A percentile compares a stretch with the other conserved stretches of the same genome.
phyloP scores from a whole-genome alignment of 2,329 filamentous ascomycete genomes.

The Macrophomina phaseolina region DNA sequence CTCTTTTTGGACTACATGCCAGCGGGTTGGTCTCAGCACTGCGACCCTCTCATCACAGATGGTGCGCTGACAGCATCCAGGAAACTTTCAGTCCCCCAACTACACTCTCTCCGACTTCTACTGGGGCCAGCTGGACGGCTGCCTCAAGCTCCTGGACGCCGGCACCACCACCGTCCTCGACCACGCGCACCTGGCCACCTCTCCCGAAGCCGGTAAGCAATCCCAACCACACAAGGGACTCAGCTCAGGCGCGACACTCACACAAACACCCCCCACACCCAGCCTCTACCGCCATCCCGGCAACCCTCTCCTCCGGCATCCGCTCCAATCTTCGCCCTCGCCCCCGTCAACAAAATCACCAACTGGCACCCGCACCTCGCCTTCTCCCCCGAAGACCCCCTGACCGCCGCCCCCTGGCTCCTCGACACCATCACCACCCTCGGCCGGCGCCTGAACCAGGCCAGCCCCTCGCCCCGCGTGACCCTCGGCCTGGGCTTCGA shows the following conservation, averaged over 20 bases:
- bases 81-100: conserved; percentile 45
- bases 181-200: conserved; percentile 51
- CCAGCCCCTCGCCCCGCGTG: conserved; percentile 38
- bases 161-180: conserved; percentile 62
- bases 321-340: conserved; percentile 49
- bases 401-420: conserved; percentile 52
- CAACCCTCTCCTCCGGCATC: conserved; percentile 52
- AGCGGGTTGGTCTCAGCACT: conserved; percentile 36
- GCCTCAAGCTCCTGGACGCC: conserved; percentile 59
- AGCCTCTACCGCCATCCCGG: conserved; percentile 44
- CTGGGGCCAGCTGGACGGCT: conserved; percentile 42
- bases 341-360: neutral
- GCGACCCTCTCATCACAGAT: too few species aligned
- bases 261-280: conserved; percentile 21
- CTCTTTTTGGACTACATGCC: conserved; percentile 52
- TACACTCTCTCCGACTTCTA: conserved; percentile 28
- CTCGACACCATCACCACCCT: conserved; percentile 46
- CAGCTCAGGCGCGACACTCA: neutral
- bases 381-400: conserved; percentile 37
- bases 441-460: conserved; percentile 28
- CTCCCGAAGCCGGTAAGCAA: conserved; percentile 38
- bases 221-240: conserved; percentile 25
- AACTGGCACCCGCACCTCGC: conserved; percentile 50
- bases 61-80: conserved; percentile 33
- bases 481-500: conserved; percentile 54